These are phyloP conservation scores for Bipolaris cookei DNA, from an alignment of 2,329 filamentous ascomycete species.

Conservation along the genomic window DNA sequence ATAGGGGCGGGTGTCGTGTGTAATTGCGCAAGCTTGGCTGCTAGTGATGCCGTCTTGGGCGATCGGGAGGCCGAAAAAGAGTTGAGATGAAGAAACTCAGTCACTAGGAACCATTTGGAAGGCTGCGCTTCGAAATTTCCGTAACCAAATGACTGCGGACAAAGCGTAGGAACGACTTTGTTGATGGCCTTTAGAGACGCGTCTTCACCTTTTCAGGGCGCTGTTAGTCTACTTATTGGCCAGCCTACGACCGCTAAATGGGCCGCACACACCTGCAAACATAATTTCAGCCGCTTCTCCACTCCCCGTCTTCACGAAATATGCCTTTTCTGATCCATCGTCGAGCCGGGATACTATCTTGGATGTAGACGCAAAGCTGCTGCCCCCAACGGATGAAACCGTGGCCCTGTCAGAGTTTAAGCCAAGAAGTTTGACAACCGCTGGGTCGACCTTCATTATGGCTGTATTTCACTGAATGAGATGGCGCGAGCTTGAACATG, in stretches of 20 bases:
- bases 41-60: constrained; percentile 60
- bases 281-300: constrained; percentile 68
- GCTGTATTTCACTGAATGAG: background rate
- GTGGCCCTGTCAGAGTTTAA: constrained; percentile 63
- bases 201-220: constrained; percentile 69
- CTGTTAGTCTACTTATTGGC: constrained; percentile 16
- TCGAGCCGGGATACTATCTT: constrained; percentile 59
- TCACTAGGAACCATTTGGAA: constrained; percentile 65
- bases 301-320: constrained; percentile 74
- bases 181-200: constrained; percentile 84
- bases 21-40: constrained; percentile 76
- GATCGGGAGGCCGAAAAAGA: constrained; percentile 35
- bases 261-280: constrained; percentile 64
- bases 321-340: constrained; percentile 61
- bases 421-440: constrained; percentile 65
- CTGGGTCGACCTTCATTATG: constrained; percentile 64
- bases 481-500: background rate
- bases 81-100: constrained; percentile 75
- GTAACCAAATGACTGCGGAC: constrained; percentile 76
- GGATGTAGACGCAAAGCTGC: constrained; percentile 67
- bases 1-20: constrained; percentile 77
- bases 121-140: constrained; percentile 61
- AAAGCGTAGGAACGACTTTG: constrained; percentile 72
- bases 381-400: constrained; percentile 68
- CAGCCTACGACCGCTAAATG: background rate